phyloP scores from a whole-genome alignment of 116 monocot genomes.

The Iris pallida region DNA sequence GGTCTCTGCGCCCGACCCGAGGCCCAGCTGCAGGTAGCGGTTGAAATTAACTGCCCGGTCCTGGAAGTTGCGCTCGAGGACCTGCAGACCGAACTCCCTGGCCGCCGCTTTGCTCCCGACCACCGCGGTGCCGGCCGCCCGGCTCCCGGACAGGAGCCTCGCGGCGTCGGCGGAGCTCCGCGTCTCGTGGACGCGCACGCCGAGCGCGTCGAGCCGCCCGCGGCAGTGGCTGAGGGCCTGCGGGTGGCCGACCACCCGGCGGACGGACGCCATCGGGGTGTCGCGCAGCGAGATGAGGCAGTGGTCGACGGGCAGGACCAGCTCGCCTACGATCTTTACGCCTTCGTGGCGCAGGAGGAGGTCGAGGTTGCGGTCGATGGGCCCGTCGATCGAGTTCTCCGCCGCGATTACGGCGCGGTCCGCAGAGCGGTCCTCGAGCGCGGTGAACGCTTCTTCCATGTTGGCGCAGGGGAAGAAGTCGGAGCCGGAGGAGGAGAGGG shows the following conservation, averaged over 20 bases:
- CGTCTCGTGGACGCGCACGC: conserved; percentile 34
- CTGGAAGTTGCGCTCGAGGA: conserved; percentile 56
- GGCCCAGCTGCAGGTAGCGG: conserved; percentile 60
- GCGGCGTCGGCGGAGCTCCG: conserved; percentile 41
- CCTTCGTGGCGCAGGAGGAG: conserved; percentile 63
- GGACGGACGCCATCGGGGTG: conserved; percentile 1
- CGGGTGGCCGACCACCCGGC: conserved; percentile 49
- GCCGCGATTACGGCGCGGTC: conserved; percentile 67
- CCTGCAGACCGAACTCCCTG: conserved; percentile 38
- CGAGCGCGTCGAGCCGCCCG: conserved; percentile 18
- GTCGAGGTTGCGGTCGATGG: conserved; percentile 67
- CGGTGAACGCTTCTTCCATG: conserved; percentile 63
- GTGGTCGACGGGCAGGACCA: conserved; percentile 76
- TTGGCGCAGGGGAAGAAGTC: conserved; percentile 33
- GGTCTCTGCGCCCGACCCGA: conserved; percentile 6
- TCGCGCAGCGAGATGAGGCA: conserved; percentile 49
- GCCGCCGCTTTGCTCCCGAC: conserved; percentile 46
- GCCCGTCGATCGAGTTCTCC: conserved; percentile 77
- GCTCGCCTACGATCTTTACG: conserved; percentile 49
- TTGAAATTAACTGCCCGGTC: conserved; percentile 45
- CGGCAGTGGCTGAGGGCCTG: conserved; percentile 55
- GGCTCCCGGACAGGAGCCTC: conserved; percentile 28
- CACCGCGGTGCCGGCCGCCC: conserved; percentile 36
- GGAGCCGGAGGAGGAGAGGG: background rate
- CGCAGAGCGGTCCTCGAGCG: conserved; percentile 44